Conservation (phyloP, 2,329 filamentous ascomycete genomes). For the Stromatinia cepivora region DNA sequence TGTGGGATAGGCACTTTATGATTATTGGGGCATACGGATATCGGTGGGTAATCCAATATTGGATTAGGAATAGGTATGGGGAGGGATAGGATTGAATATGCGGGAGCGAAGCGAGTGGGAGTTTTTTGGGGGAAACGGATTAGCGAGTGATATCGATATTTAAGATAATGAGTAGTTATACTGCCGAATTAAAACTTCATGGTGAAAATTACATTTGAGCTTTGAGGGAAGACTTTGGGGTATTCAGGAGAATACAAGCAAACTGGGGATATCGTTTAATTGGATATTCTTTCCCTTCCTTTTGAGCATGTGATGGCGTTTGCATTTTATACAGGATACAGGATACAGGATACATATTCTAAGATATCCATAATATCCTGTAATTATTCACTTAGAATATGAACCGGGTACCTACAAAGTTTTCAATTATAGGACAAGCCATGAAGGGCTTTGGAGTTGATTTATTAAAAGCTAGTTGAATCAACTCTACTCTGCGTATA, state of each 20-base stretch:
- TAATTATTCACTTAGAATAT: neutral
- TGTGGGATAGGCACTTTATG: neutral
- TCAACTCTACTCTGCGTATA: neutral
- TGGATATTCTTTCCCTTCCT: neutral
- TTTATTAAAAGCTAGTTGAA: neutral
- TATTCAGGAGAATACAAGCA: too few species aligned
- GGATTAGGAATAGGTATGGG: neutral
- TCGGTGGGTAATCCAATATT: slow-evolving; percentile 9
- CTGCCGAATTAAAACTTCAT: neutral
- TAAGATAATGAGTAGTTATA: slow-evolving; percentile 7
- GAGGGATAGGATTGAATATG: neutral
- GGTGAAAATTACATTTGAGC: neutral
- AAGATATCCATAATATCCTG: neutral
- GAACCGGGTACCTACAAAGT: neutral
- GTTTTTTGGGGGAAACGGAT: neutral
- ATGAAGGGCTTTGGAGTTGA: neutral
- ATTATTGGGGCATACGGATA: slow-evolving; percentile 6
- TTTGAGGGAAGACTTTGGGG: neutral
- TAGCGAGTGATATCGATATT: slow-evolving; percentile 12
- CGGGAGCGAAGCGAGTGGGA: slow-evolving; percentile 8
- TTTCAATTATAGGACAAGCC: too few species aligned
- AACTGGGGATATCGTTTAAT: neutral
- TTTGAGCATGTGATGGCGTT: neutral
- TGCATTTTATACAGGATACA: neutral
- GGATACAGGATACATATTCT: neutral